Base-by-base conservation (phyloP, 371 early-diverging fungal species). In the Sanchytrium tribonematis region DNA sequence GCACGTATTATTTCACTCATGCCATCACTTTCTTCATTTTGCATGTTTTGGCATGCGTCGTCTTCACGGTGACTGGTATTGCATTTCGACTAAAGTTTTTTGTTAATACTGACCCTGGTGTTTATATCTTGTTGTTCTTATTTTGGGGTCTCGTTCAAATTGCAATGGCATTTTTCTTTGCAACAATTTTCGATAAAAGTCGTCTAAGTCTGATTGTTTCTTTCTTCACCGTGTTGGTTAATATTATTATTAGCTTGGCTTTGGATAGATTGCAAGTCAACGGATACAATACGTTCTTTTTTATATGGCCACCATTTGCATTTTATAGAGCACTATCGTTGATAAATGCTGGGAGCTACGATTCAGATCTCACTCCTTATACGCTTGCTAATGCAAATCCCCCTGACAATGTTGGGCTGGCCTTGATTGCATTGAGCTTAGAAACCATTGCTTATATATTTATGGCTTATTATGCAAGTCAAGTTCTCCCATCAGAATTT, bases 271-370 rank as follows among this genome's bases (percentile, higher is more conserved):
- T 84, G 22, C 5, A 22, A 12, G 66, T 81, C 74, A 70, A 70
- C n/a, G 68, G 72, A 67, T 31, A 69, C 0, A 73, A 72, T 31
- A 73, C 83, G 29, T 80, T 76, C 0, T 83, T 80, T 74, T 82
- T 80, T 75, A 69, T 84, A 69, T 87, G 86, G 86, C 85, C 86
- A 0, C 83, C 84, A 1, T 86, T 86, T 74, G 86, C 85, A 16
- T 67, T 67, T 67, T 67, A 67, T 67, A 12, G 79, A 2, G 79
- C 79, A 1, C 73, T 86, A 66, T 71, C 73, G 5, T 69, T 78
- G 17, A 73, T 85, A 69, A 82, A 83, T 71, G 30, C 30, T 1
- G 80, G 80, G 0, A 77, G 80, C 29, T 74, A 69, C 31, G 31
- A 16, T 27, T 16, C n/a, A 28, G 70, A 66, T 69, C 29, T 28